Evolutionary conservation across 441 rosid species (phyloP).

Genomic region (Mallotus japonicus): DNA sequence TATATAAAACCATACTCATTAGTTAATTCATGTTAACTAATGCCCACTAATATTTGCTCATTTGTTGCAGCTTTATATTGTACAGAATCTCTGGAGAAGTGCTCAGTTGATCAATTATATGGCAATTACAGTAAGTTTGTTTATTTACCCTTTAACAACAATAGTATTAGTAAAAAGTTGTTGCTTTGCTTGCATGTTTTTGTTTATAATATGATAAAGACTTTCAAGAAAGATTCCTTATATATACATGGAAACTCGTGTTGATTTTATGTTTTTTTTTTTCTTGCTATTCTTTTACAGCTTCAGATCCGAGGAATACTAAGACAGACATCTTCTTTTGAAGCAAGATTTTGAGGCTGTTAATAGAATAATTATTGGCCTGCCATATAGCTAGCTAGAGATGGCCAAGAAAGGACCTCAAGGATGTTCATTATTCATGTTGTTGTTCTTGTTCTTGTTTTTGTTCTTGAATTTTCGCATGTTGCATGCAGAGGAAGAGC

Average conservation of each 20-base stretch:
- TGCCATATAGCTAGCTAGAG: background rate
- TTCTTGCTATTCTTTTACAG: slow-evolving; percentile 26
- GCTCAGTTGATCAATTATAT: background rate
- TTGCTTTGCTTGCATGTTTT: too few species aligned
- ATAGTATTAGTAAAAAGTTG: background rate
- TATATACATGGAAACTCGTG: slow-evolving; percentile 9
- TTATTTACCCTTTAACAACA: background rate
- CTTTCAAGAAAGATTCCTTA: slow-evolving; percentile 5
- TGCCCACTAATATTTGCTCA: background rate
- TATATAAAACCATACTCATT: background rate
- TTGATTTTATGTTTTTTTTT: slow-evolving; percentile 5
- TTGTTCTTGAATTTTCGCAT: slow-evolving; percentile 36
- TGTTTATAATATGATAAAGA: background rate
- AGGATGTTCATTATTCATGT: slow-evolving; percentile 18
- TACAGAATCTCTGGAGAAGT: slow-evolving; percentile 7
- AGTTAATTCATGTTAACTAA: background rate
- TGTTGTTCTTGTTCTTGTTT: slow-evolving; percentile 31
- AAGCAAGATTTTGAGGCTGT: slow-evolving; percentile 5
- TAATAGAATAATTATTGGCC: background rate
- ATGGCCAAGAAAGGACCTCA: slow-evolving; percentile 32
- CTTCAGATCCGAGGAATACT: slow-evolving; percentile 39
- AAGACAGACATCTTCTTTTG: slow-evolving; percentile 22
- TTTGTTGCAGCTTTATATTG: background rate
- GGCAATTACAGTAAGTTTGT: background rate
- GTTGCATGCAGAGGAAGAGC: slow-evolving; percentile 40